Conservation (phyloP, 23 red algal species). For the Cyanidioschyzon merolae region DNA sequence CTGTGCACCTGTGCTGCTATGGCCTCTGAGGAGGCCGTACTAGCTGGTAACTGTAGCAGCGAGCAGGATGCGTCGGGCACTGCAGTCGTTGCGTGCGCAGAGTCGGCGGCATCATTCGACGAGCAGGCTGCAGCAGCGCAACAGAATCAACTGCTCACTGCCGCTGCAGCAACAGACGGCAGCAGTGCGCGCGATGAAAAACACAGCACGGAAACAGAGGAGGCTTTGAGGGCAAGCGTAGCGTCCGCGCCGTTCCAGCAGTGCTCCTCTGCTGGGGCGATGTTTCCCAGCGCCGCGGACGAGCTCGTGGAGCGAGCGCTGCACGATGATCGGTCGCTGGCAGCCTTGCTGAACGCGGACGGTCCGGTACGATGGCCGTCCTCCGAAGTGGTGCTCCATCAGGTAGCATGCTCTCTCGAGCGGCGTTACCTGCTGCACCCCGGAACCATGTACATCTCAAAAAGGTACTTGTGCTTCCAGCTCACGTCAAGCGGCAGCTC, state of each 20-base stretch:
- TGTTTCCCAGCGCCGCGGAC: background rate
- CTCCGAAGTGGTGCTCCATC: background rate
- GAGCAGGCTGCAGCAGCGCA: background rate
- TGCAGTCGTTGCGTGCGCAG: too few species aligned
- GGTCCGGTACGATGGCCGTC: background rate
- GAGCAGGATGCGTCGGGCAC: too few species aligned
- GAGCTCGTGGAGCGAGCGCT: background rate
- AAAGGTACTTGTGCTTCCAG: constrained; percentile 9
- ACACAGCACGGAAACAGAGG: too few species aligned
- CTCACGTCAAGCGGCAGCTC: background rate
- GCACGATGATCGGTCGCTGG: background rate
- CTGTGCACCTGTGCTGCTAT: too few species aligned
- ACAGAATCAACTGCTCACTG: too few species aligned
- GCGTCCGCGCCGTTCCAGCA: too few species aligned
- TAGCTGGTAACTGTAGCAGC: too few species aligned
- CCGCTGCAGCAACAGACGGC: too few species aligned
- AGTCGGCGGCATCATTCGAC: background rate
- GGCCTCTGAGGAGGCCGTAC: background rate
- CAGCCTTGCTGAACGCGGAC: background rate
- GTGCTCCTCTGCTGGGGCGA: too few species aligned
- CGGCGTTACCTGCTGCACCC: background rate
- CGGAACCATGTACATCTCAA: background rate
- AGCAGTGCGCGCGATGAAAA: too few species aligned
- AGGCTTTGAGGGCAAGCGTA: too few species aligned
- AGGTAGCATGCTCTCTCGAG: constrained; percentile 1